Base-by-base conservation (phyloP, 257 asterid genomes). In the Solanum dulcamara region DNA sequence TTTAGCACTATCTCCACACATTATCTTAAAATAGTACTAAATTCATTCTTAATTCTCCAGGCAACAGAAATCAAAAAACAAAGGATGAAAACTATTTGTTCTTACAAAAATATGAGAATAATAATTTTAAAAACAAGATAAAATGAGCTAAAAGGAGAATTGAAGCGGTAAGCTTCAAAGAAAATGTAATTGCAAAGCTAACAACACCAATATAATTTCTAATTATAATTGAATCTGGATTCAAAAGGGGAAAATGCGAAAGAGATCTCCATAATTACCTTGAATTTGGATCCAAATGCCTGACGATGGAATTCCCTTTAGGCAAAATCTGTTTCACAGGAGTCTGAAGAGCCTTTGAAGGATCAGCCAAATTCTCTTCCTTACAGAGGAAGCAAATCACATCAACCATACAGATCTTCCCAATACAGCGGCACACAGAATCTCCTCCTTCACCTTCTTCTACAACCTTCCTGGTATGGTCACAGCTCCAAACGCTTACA, bases 401-500 rank as follows among this genome's bases (percentile, higher is more conserved):
- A 85, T 95, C 97, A 8, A 91, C 94, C 66, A 87, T 79, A 88
- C 91, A 90, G 75, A 94, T 85, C 89, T 94, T 94, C 10, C 98
- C 98, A 8, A 94, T 88, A 77, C 97, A 93, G 57, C 30, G 60
- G 86, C 94, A 91, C 18, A 72, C 72, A 11, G 62, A 32, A 38
- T 71, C 87, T 6, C 30, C 71, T 15, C 11, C 7, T 4, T 35
- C 81, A 11, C 80, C 85, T 68, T 42, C 80, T 35, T 28, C 80
- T 13, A 26, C 28, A 64, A 46, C 86, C 62, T 64, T 70, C 60
- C 70, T 33, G 17, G 84, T 26, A 66, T 83, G 86, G 20, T 87
- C 71, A 68, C 81, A 64, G 79, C 86, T 85, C 98, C 98, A 94
- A 40, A 95, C 92, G 92, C 97, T 93, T 12, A 95, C 81, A 85